Evolutionary conservation across 2,329 filamentous ascomycete species (phyloP), one percentile per base, ranked within the genome.

Genomic region (Niveomyces coronatus): DNA sequence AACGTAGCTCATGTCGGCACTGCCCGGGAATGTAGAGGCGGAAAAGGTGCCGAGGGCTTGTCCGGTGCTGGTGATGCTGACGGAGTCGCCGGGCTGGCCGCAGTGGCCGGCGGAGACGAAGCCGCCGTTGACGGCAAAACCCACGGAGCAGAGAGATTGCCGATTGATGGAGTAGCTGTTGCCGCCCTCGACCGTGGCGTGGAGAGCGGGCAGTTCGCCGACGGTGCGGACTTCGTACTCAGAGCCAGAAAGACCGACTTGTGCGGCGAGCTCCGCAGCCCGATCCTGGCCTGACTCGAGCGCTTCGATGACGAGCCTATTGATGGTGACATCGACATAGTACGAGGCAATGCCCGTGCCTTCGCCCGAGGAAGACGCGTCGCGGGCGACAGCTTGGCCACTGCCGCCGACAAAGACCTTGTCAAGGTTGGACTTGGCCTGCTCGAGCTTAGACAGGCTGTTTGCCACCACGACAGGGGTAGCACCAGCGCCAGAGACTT

Each of bases 91-190:
- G 4, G 35, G 13, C 40, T 22, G 47, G 29, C 60, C 60, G 40
- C 60, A 62, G 56, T 62, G 60, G 35, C 60, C 60, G 18, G 60
- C 60, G 22, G 57, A 53, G 20, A 62, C 58, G 48, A 62, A 62
- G 18, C 60, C 60, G 26, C 52, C 55, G 22, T 54, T 60, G 46
- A 62, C 60, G 3, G 57, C 49, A 52, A 62, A 62, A 24, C 60
- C 60, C 40, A 62, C 44, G 40, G 60, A 62, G 59, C 60, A 62
- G 5, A 56, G 53, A 37, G 42, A 45, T 31, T 13, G 15, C 5
- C 38, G 39, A 48, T 55, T 47, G 51, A 62, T 61, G 45, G 41
- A 39, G 55, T 62, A 62, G 44, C 56, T 53, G 35, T 61, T 57
- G 30, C 58, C 60, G 30, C 60, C 60, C 18, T 43, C 44, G 48